phyloP scores from a whole-genome alignment of 2,329 filamentous ascomycete species.

The Phaeoacremonium minimum region DNA sequence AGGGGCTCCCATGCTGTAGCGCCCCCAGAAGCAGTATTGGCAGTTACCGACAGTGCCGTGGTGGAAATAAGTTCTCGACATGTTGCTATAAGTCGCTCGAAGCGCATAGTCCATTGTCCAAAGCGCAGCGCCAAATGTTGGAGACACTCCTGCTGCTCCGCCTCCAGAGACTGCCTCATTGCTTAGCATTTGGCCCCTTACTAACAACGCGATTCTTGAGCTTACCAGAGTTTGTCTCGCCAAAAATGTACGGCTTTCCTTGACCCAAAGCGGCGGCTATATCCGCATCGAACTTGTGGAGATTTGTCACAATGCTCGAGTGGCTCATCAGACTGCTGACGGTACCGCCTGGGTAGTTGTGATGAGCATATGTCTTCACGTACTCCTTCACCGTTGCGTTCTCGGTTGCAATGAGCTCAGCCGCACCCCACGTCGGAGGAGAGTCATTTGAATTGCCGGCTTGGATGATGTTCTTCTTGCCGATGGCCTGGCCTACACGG shows the following conservation, averaged over 20 bases:
- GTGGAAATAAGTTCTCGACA: conserved; percentile 43
- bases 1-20: conserved; percentile 43
- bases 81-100: conserved; percentile 26
- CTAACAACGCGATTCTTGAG: neutral
- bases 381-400: conserved; percentile 29
- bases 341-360: conserved; percentile 43
- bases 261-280: conserved; percentile 29
- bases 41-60: conserved; percentile 48
- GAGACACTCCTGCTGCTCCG: conserved; percentile 31
- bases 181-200: neutral
- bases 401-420: conserved; percentile 29
- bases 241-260: conserved; percentile 40
- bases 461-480: conserved; percentile 28
- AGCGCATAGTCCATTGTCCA: conserved; percentile 46
- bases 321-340: conserved; percentile 40
- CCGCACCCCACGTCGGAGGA: conserved; percentile 30
- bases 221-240: conserved; percentile 44
- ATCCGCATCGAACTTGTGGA: conserved; percentile 33
- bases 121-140: conserved; percentile 42
- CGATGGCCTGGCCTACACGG: conserved; percentile 26
- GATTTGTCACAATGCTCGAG: conserved; percentile 29
- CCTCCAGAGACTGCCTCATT: conserved; percentile 28
- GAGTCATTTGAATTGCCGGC: conserved; percentile 32
- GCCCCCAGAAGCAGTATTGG: conserved; percentile 43
- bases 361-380: conserved; percentile 37